Evolutionary conservation across 768 basidiomycete species (phyloP).

Genomic region (Boletus coccyginus): DNA sequence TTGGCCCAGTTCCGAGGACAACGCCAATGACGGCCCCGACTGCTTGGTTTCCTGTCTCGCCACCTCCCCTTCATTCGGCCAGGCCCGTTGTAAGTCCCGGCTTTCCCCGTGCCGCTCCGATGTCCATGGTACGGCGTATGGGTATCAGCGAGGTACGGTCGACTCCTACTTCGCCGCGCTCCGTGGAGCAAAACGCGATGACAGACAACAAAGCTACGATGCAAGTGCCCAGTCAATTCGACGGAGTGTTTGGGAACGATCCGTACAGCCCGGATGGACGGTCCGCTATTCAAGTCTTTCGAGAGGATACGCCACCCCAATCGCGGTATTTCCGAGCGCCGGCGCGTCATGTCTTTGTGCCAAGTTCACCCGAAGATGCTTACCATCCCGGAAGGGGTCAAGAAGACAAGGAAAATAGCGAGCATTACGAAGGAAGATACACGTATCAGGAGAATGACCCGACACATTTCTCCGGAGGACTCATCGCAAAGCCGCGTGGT

Average conservation of each 20-base stretch:
- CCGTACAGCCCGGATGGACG: slow-evolving; percentile 8
- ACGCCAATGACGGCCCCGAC: slow-evolving; percentile 5
- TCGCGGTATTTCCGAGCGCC: slow-evolving; percentile 13
- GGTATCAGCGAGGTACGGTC: slow-evolving; percentile 21
- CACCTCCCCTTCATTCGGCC: slow-evolving; percentile 7
- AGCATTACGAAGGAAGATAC: slow-evolving; percentile 13
- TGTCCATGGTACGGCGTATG: slow-evolving; percentile 4
- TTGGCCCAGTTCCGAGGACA: slow-evolving; percentile 1
- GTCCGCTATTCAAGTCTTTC: slow-evolving; percentile 22
- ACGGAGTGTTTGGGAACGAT: slow-evolving; percentile 32
- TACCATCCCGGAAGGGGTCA: slow-evolving; percentile 9
- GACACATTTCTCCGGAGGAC: slow-evolving; percentile 25
- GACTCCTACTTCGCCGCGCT: slow-evolving; percentile 42
- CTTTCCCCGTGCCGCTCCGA: slow-evolving; percentile 14
- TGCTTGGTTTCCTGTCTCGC: slow-evolving; percentile 17
- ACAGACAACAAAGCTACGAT: slow-evolving; percentile 33
- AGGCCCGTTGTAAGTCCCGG: slow-evolving; percentile 14
- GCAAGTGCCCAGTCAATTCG: slow-evolving; percentile 46
- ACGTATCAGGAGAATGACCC: slow-evolving; percentile 18
- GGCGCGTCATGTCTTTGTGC: slow-evolving; percentile 7
- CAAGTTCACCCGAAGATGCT: slow-evolving; percentile 15
- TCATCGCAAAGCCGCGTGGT: slow-evolving; percentile 30
- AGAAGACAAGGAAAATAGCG: slow-evolving; percentile 41
- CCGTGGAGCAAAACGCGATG: slow-evolving; percentile 40
- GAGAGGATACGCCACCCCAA: slow-evolving; percentile 17